phyloP scores from a whole-genome alignment of 2,329 filamentous ascomycete genomes.

The Eurotiales sp. region DNA sequence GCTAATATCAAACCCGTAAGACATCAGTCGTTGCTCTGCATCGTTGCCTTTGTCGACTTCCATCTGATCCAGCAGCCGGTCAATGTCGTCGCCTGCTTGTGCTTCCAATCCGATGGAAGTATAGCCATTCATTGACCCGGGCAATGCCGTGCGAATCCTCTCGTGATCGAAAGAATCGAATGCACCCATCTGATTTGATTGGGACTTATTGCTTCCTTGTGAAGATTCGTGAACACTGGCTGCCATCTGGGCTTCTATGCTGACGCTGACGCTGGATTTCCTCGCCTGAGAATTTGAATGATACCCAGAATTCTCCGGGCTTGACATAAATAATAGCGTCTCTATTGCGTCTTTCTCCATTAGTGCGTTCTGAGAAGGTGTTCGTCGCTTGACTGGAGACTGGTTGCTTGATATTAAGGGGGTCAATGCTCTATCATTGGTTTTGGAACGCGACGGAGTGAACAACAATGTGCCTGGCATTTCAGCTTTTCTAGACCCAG shows the following conservation, averaged over 20 bases:
- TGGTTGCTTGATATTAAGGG: background rate
- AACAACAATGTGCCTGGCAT: constrained; percentile 32
- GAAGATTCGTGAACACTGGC: constrained; percentile 19
- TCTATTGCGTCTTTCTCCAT: constrained; percentile 52
- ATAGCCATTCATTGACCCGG: background rate
- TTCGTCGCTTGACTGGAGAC: constrained; percentile 23
- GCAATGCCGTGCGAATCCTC: background rate
- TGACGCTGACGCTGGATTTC: constrained; percentile 19
- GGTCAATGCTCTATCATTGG: constrained; percentile 19
- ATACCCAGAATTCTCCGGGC: constrained; percentile 46
- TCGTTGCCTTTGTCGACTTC: constrained; percentile 33
- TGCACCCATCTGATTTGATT: background rate
- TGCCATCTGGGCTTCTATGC: constrained; percentile 24
- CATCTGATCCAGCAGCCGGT: constrained; percentile 40
- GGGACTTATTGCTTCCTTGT: constrained; percentile 16
- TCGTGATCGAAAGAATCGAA: background rate
- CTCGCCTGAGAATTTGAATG: constrained; percentile 34
- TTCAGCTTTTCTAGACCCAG: constrained; percentile 11
- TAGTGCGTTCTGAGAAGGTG: constrained; percentile 40
- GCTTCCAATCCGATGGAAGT: constrained; percentile 25
- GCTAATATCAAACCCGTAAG: constrained; percentile 8
- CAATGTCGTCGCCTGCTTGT: constrained; percentile 37
- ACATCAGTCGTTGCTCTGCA: constrained; percentile 23
- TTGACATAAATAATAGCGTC: constrained; percentile 49
- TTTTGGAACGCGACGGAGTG: constrained; percentile 20